Conservation (phyloP, 148 eudicot species). For the Camellia japonica region DNA sequence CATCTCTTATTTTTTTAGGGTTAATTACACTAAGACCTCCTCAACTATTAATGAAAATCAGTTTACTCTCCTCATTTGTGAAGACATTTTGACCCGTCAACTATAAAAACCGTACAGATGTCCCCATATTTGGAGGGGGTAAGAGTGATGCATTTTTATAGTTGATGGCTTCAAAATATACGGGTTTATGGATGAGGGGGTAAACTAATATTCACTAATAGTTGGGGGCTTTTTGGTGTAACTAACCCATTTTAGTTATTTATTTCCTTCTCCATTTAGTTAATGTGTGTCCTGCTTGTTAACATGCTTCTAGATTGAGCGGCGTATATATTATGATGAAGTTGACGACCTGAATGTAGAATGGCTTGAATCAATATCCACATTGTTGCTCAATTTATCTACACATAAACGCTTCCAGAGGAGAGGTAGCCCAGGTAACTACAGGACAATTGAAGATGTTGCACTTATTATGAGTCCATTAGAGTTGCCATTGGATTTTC, state of each 20-base stretch:
- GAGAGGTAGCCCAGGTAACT: conserved; percentile 53
- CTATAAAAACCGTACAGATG: no score
- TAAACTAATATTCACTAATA: no score
- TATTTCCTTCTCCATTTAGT: not conserved
- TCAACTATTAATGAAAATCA: no score
- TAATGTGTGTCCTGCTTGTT: not conserved
- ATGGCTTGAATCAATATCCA: conserved; percentile 86
- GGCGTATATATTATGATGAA: conserved; percentile 84
- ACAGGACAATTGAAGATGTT: conserved; percentile 60
- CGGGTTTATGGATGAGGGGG: no score
- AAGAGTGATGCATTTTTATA: no score
- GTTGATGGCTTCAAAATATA: no score
- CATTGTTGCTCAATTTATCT: conserved; percentile 54
- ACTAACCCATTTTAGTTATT: no score
- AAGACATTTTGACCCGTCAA: no score
- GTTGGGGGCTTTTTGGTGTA: no score
- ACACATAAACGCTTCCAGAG: conserved; percentile 42
- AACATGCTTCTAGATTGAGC: conserved; percentile 58
- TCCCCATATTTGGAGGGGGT: no score
- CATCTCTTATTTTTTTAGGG: not conserved
- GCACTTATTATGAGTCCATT: conserved; percentile 52
- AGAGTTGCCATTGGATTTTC: conserved; percentile 27
- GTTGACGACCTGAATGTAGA: conserved; percentile 73
- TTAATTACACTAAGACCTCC: no score
- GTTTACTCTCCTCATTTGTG: no score